Percentiles rank a stretch among this genome's conserved stretches.
Evolutionary conservation across 768 basidiomycete species (phyloP).

Genomic region (Tulasnella sp.): DNA sequence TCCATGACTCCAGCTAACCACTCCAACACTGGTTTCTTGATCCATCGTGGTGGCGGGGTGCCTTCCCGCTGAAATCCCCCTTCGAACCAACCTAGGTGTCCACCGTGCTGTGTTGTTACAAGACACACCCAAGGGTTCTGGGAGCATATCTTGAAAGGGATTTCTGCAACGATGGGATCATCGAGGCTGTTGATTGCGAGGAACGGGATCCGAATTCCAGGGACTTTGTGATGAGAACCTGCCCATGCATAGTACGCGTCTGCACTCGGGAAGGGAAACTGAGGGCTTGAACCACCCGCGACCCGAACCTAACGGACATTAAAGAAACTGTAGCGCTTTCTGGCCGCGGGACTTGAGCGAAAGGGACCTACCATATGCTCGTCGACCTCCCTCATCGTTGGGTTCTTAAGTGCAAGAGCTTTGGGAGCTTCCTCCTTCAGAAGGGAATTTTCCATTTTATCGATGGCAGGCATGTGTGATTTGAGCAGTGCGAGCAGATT

Average conservation of each 20-base stretch:
- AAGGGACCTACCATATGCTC: constrained; percentile 5
- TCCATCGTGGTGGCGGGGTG: constrained; percentile 18
- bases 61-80: constrained; percentile 2
- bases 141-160: constrained; percentile 24
- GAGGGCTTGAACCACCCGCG: constrained; percentile 19
- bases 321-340: background rate
- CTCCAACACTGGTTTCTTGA: constrained; percentile 21
- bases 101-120: constrained; percentile 15
- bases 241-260: constrained; percentile 28
- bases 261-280: constrained; percentile 20
- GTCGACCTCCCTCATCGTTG: constrained; percentile 14
- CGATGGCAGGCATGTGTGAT: constrained; percentile 7
- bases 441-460: constrained; percentile 3
- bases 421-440: constrained; percentile 13
- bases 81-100: constrained; percentile 22
- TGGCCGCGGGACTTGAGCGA: background rate
- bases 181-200: constrained; percentile 28
- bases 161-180: constrained; percentile 29
- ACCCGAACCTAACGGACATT: constrained; percentile 22
- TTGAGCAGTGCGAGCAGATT: constrained; percentile 25
- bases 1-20: constrained; percentile 18
- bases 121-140: constrained; percentile 26
- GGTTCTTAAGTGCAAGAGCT: constrained; percentile 12
- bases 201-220: constrained; percentile 26
- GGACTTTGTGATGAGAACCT: constrained; percentile 21